phyloP scores from a whole-genome alignment of 2,329 filamentous ascomycete genomes.

The Endocalyx cinctus region DNA sequence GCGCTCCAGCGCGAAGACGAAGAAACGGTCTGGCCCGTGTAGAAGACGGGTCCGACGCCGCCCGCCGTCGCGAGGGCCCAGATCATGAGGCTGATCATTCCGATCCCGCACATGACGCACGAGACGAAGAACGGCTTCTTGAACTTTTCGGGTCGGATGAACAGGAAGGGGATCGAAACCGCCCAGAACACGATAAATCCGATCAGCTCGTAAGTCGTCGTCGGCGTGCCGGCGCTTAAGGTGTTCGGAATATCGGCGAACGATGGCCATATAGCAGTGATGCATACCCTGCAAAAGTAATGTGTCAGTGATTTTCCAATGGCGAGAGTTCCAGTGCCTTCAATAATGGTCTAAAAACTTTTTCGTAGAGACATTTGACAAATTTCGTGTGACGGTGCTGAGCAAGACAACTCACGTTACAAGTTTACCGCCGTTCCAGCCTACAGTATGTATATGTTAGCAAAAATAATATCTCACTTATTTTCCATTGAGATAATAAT shows the following conservation, averaged over 20 bases:
- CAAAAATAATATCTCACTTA: neutral
- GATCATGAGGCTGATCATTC: conserved; percentile 43
- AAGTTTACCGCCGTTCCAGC: conserved; percentile 28
- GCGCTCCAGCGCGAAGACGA: conserved; percentile 28
- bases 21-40: conserved; percentile 28
- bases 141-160: conserved; percentile 43
- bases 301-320: neutral
- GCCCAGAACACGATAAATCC: conserved; percentile 48
- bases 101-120: conserved; percentile 35
- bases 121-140: conserved; percentile 39
- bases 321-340: neutral
- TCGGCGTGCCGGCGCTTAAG: conserved; percentile 31
- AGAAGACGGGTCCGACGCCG: conserved; percentile 40
- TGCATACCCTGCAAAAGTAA: conserved; percentile 23
- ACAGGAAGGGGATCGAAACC: conserved; percentile 41
- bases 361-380: too few species aligned
- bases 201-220: conserved; percentile 37
- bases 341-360: too few species aligned
- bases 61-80: conserved; percentile 38
- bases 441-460: too few species aligned
- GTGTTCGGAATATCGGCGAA: conserved; percentile 41
- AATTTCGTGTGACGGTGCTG: too few species aligned
- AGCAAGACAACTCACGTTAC: conserved; percentile 10
- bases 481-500: too few species aligned
- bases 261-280: conserved; percentile 40